Evolutionary conservation across 768 basidiomycete species (phyloP).

Genomic region (Serendipita sp.): DNA sequence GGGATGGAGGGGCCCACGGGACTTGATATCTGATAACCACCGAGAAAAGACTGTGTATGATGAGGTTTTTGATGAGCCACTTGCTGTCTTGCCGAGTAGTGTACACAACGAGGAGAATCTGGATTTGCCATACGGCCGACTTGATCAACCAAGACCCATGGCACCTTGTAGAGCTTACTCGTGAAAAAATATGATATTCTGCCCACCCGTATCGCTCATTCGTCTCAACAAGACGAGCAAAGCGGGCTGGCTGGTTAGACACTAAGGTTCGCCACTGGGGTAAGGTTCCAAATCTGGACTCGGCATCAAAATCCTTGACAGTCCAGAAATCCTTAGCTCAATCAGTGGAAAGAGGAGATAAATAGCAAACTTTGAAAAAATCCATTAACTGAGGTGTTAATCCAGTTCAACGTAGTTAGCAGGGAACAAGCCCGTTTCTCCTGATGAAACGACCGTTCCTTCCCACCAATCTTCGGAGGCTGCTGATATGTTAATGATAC

Average conservation of each 20-base stretch:
- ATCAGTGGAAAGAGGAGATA: too few species aligned
- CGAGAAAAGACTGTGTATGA: slow-evolving; percentile 6
- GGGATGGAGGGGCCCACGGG: slow-evolving; percentile 26
- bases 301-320: too few species aligned
- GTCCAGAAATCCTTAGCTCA: too few species aligned
- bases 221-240: too few species aligned
- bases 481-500: slow-evolving; percentile 61
- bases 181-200: not conserved
- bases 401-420: slow-evolving; percentile 17
- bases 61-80: not conserved
- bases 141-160: not conserved
- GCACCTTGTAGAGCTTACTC: not conserved
- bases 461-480: slow-evolving; percentile 72
- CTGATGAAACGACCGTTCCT: slow-evolving; percentile 35
- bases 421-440: slow-evolving; percentile 52
- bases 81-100: not conserved
- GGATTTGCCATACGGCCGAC: not conserved
- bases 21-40: slow-evolving; percentile 9
- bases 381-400: not conserved
- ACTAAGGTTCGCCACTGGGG: too few species aligned
- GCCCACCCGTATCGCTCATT: not conserved
- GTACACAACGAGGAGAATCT: not conserved
- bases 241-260: too few species aligned
- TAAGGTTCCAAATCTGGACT: too few species aligned
- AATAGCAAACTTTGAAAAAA: too few species aligned